A percentile compares a stretch with the other conserved stretches of the same genome.
These are phyloP conservation scores for Vitis hybrid DNA, from an alignment of 177 flowering plant species.

Conservation along the genomic window DNA sequence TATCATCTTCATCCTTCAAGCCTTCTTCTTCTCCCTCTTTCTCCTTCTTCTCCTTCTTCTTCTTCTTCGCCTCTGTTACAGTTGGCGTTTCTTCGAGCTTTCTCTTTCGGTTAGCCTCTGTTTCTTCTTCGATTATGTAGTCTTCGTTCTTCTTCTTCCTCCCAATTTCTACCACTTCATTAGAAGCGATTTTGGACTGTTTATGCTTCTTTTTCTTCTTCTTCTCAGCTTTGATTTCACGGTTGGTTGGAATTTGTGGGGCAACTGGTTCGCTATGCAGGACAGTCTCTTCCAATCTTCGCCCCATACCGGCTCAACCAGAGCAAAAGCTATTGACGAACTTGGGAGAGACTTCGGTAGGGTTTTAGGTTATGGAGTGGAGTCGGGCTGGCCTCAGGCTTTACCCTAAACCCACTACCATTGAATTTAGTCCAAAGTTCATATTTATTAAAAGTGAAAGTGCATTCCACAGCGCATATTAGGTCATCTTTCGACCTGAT, in stretches of 20 bases:
- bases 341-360: too few relatives aligned
- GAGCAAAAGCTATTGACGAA: too few relatives aligned
- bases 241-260: neutral
- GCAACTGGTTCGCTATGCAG: conserved; percentile 6
- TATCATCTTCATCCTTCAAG: neutral
- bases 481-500: too few relatives aligned
- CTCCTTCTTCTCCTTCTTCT: conserved; percentile 19
- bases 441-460: too few relatives aligned
- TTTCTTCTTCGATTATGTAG: neutral
- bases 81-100: neutral
- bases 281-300: too few relatives aligned
- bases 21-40: conserved; percentile 3
- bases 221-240: neutral
- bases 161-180: neutral
- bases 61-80: conserved; percentile 9
- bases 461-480: too few relatives aligned
- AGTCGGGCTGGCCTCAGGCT: too few relatives aligned
- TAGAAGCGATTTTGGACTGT: neutral
- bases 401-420: too few relatives aligned
- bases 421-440: too few relatives aligned
- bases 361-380: too few relatives aligned
- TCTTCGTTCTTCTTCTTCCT: neutral
- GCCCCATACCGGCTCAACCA: too few relatives aligned
- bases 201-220: conserved; percentile 11
- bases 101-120: neutral